Evolutionary conservation across 306 rosid genomes (phyloP).

Genomic region (Quercus rubra): DNA sequence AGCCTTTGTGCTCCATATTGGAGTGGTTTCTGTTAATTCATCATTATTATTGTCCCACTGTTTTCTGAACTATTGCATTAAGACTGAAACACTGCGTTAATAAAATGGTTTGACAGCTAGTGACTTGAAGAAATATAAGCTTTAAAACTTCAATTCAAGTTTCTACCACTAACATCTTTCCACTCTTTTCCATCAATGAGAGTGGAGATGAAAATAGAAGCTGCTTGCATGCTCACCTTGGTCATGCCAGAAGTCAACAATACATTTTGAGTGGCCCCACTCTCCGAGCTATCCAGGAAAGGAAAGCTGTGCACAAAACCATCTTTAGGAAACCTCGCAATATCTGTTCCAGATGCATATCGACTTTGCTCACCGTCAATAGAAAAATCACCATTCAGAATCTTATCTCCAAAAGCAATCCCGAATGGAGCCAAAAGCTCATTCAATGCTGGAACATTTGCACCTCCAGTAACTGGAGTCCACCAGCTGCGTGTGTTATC

Average conservation of each 20-base stretch:
- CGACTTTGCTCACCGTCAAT: slow-evolving; percentile 92
- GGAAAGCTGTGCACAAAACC: slow-evolving; percentile 89
- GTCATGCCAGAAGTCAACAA: slow-evolving; percentile 61
- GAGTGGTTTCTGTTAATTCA: background rate
- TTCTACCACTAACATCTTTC: background rate
- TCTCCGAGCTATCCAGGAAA: slow-evolving; percentile 91
- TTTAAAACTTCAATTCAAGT: background rate
- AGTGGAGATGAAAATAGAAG: background rate
- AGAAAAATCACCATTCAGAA: slow-evolving; percentile 87
- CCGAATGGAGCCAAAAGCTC: slow-evolving; percentile 93
- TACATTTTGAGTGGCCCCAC: slow-evolving; percentile 92
- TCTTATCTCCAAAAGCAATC: slow-evolving; percentile 95
- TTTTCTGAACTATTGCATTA: slow-evolving; percentile 6
- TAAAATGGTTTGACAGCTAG: background rate
- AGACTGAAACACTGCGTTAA: background rate
- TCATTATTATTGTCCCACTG: background rate
- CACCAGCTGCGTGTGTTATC: slow-evolving; percentile 99
- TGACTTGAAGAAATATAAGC: background rate
- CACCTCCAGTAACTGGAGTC: slow-evolving; percentile 98
- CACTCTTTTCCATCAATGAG: background rate
- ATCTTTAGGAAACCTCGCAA: slow-evolving; percentile 81
- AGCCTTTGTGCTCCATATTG: background rate
- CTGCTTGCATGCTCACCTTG: slow-evolving; percentile 43
- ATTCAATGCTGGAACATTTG: slow-evolving; percentile 89
- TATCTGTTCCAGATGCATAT: slow-evolving; percentile 94